Evolutionary conservation across 2,329 filamentous ascomycete genomes (phyloP).

Genomic region (Erysiphe neolycopersici): DNA sequence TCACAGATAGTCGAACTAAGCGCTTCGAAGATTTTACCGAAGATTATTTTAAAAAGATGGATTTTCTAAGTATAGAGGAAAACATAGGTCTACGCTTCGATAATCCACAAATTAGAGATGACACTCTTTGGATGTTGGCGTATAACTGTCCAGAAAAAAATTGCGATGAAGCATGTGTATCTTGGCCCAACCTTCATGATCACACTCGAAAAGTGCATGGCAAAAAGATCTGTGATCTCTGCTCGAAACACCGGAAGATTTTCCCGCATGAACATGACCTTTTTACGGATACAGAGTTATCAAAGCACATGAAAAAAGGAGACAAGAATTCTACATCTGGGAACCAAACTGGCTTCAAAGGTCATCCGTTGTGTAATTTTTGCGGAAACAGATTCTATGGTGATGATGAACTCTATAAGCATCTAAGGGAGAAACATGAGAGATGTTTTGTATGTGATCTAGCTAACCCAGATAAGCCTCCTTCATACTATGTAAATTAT

Average conservation of each 20-base stretch:
- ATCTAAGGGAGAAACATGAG: slow-evolving; percentile 86
- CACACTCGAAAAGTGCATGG: slow-evolving; percentile 63
- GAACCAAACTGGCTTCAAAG: slow-evolving; percentile 88
- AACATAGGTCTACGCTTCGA: slow-evolving; percentile 84
- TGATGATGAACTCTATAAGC: slow-evolving; percentile 77
- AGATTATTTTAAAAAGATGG: slow-evolving; percentile 14
- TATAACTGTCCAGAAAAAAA: slow-evolving; percentile 81
- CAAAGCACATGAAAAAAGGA: slow-evolving; percentile 68
- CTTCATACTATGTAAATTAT: slow-evolving; percentile 83
- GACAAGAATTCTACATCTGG: slow-evolving; percentile 74
- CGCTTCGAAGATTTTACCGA: slow-evolving; percentile 60
- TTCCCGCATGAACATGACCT: slow-evolving; percentile 96
- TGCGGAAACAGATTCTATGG: slow-evolving; percentile 85
- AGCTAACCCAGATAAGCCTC: slow-evolving; percentile 19
- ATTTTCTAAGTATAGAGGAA: slow-evolving; percentile 55
- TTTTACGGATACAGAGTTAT: slow-evolving; percentile 55
- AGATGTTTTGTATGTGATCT: slow-evolving; percentile 84
- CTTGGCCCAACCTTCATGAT: slow-evolving; percentile 51
- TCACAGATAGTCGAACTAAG: slow-evolving; percentile 64
- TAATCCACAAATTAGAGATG: slow-evolving; percentile 67
- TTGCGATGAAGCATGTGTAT: slow-evolving; percentile 65
- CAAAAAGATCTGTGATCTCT: slow-evolving; percentile 79
- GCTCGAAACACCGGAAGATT: slow-evolving; percentile 84
- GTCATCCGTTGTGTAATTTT: slow-evolving; percentile 84
- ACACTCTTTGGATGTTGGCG: slow-evolving; percentile 62